Evolutionary conservation across 306 rosid genomes (phyloP).

Genomic region (Vigna trinervia): DNA sequence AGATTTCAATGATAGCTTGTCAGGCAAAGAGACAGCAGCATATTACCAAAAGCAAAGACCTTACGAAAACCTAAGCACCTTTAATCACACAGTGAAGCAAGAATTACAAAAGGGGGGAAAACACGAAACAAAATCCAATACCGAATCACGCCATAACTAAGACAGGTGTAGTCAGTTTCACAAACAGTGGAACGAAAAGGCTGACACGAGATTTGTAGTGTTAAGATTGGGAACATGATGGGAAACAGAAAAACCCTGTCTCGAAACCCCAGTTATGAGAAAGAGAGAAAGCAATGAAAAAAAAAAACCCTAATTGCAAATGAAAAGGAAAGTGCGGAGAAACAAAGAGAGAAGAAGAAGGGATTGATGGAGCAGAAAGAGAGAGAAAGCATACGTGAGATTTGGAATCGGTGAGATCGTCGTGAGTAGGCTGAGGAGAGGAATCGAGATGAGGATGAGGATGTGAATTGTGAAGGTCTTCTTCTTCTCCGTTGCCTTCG

Average conservation of each 20-base stretch:
- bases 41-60: background rate
- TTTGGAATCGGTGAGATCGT: slow-evolving; percentile 74
- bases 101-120: background rate
- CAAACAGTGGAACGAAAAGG: background rate
- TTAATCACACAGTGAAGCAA: background rate
- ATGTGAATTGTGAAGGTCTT: slow-evolving; percentile 46
- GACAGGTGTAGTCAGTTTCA: background rate
- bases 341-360: background rate
- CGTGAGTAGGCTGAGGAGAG: slow-evolving; percentile 69
- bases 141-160: background rate
- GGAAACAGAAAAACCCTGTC: slow-evolving; percentile 34
- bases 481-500: slow-evolving; percentile 74
- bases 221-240: background rate
- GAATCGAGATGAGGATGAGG: slow-evolving; percentile 49
- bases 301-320: slow-evolving; percentile 47
- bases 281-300: background rate
- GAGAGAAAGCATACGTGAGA: slow-evolving; percentile 58
- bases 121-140: background rate
- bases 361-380: background rate
- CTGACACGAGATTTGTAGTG: background rate
- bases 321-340: background rate
- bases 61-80: background rate
- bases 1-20: background rate
- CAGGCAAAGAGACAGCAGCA: background rate
- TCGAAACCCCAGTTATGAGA: background rate